Conservation (phyloP, 495 filamentous ascomycete species). For the Podospora bellae-mahoneyi region DNA sequence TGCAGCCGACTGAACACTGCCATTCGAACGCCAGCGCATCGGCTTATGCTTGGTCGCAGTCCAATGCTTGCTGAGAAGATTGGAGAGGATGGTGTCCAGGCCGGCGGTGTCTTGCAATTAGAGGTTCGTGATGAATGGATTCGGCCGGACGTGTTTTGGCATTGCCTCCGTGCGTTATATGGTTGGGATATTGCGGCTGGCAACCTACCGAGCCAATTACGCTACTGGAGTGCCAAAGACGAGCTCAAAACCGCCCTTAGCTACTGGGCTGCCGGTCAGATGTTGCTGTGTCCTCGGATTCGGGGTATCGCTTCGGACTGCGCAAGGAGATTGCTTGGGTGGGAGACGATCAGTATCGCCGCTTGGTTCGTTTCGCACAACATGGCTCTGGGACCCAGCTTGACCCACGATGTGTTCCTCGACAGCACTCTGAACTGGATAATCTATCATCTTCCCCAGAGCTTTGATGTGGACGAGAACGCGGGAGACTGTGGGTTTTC, state of each 20-base stretch:
- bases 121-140: conserved; percentile 48
- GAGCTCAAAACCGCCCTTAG: conserved; percentile 49
- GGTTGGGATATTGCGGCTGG: conserved; percentile 31
- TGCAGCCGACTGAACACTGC: conserved; percentile 37
- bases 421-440: conserved; percentile 43
- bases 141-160: conserved; percentile 47
- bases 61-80: conserved; percentile 33
- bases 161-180: conserved; percentile 49
- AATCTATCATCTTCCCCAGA: conserved; percentile 43
- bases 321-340: conserved; percentile 46
- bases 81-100: conserved; percentile 20
- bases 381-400: conserved; percentile 26
- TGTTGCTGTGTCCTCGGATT: conserved; percentile 46
- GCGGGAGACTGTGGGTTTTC: conserved; percentile 37
- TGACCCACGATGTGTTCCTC: conserved; percentile 31
- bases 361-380: conserved; percentile 37
- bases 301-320: conserved; percentile 44
- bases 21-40: conserved; percentile 47
- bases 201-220: conserved; percentile 23
- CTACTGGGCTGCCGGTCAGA: conserved; percentile 51
- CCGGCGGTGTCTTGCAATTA: conserved; percentile 38
- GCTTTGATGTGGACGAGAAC: conserved; percentile 48
- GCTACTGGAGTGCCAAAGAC: conserved; percentile 31
- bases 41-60: conserved; percentile 52
- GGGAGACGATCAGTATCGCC: conserved; percentile 53